These are phyloP conservation scores for Beauveria rudraprayagi DNA, from an alignment of 2,329 filamentous ascomycete species.

Conservation along the genomic window DNA sequence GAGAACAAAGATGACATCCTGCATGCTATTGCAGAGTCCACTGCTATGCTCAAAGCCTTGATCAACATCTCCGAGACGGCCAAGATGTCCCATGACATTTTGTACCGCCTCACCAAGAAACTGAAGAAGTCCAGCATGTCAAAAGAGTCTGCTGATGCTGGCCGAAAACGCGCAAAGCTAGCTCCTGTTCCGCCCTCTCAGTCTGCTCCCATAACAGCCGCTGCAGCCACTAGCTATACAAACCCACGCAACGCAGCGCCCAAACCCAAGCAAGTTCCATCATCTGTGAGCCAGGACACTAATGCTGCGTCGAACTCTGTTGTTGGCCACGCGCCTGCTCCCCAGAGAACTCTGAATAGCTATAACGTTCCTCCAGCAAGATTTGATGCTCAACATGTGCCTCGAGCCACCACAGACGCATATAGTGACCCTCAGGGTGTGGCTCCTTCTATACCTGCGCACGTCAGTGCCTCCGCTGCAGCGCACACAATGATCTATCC, in stretches of 20 bases:
- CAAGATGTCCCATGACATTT: conserved; percentile 27
- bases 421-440: not conserved
- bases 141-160: not conserved
- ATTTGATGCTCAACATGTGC: not conserved
- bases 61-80: conserved; percentile 26
- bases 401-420: not conserved
- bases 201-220: not conserved
- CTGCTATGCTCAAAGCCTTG: conserved; percentile 25
- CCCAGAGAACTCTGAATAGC: not conserved
- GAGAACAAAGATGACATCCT: conserved; percentile 29
- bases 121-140: conserved; percentile 16
- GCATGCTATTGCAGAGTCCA: conserved; percentile 28
- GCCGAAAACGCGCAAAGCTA: conserved; percentile 7
- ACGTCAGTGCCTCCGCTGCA: not conserved
- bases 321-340: not conserved
- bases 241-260: not conserved
- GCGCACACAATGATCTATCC: not conserved
- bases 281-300: not conserved
- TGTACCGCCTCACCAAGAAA: conserved; percentile 22
- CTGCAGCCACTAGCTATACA: not conserved
- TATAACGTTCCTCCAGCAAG: not conserved
- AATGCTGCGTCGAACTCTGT: not conserved
- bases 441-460: not conserved
- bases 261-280: not conserved
- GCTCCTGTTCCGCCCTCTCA: not conserved